phyloP scores from a whole-genome alignment of 495 filamentous ascomycete species.

The Aspergillus mulundensis region DNA sequence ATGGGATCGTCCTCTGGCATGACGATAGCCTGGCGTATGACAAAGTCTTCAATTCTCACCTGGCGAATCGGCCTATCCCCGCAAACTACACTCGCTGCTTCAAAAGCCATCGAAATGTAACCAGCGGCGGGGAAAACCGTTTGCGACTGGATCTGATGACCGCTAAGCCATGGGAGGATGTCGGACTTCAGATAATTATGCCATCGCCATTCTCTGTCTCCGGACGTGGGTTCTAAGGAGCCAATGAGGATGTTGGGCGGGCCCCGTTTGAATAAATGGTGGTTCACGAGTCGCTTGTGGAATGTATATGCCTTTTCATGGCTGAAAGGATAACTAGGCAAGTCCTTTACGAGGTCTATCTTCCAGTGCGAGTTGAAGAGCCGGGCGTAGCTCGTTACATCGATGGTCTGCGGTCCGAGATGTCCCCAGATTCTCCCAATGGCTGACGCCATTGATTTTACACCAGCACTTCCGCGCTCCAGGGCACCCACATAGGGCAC shows the following conservation, averaged over 20 bases:
- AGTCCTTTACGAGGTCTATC: too few relatives aligned
- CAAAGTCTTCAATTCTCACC: slow-evolving; percentile 16
- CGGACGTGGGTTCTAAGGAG: not conserved
- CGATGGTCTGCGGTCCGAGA: too few relatives aligned
- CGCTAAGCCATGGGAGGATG: slow-evolving; percentile 15
- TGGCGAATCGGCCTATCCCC: slow-evolving; percentile 3
- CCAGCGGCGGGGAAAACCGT: slow-evolving; percentile 23
- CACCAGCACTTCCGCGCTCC: too few relatives aligned
- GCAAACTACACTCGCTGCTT: slow-evolving; percentile 19
- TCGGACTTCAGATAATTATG: slow-evolving; percentile 15
- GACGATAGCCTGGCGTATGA: slow-evolving; percentile 37
- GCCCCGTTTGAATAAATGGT: not conserved
- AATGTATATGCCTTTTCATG: too few relatives aligned
- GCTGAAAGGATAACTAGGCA: too few relatives aligned
- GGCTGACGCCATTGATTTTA: too few relatives aligned
- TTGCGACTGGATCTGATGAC: slow-evolving; percentile 21
- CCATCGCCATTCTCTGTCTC: slow-evolving; percentile 25
- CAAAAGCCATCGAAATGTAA: slow-evolving; percentile 21
- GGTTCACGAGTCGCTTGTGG: slow-evolving; percentile 27
- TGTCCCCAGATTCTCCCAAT: too few relatives aligned
- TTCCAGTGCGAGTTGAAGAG: too few relatives aligned
- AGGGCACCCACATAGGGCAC: slow-evolving; percentile 43
- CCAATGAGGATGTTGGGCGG: slow-evolving; percentile 22
- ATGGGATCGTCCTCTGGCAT: not conserved
- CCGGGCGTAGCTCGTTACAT: too few relatives aligned